Conservation (phyloP, 1,284 basidiomycete species). For the Heterobasidion irregulare region DNA sequence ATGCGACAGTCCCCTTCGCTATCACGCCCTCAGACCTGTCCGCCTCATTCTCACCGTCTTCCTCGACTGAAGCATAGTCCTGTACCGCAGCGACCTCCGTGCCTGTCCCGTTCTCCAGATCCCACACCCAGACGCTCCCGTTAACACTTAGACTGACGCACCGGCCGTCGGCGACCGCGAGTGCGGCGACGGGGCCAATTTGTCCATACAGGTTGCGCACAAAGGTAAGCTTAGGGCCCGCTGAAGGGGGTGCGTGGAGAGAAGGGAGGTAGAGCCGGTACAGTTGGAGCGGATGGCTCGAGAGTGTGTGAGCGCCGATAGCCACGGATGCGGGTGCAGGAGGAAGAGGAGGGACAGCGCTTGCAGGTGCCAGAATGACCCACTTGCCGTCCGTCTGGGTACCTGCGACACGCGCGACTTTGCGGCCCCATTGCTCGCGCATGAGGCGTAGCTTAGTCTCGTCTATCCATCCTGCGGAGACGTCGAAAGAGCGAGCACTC, state of each 20-base stretch:
- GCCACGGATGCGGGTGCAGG: neutral
- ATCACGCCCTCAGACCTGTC: slow-evolving; percentile 4
- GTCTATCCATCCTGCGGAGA: slow-evolving; percentile 66
- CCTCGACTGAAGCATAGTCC: neutral
- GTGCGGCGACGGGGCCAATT: slow-evolving; percentile 51
- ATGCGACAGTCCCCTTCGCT: slow-evolving; percentile 42
- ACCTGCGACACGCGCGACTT: slow-evolving; percentile 55
- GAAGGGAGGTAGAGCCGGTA: slow-evolving; percentile 63
- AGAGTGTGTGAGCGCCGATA: slow-evolving; percentile 4
- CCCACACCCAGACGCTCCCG: slow-evolving; percentile 77
- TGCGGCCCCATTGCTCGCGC: slow-evolving; percentile 69
- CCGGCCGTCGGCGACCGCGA: slow-evolving; percentile 69
- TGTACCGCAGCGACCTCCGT: slow-evolving; percentile 37
- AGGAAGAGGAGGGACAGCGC: slow-evolving; percentile 18
- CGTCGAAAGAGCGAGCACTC: slow-evolving; percentile 57
- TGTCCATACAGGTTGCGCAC: slow-evolving; percentile 64
- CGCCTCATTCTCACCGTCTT: neutral
- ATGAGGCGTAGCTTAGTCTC: slow-evolving; percentile 50
- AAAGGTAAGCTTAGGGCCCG: slow-evolving; percentile 58
- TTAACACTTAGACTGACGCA: slow-evolving; percentile 66
- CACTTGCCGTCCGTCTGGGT: slow-evolving; percentile 78
- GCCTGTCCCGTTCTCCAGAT: slow-evolving; percentile 60
- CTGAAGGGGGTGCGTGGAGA: slow-evolving; percentile 29
- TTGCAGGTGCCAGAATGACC: slow-evolving; percentile 66
- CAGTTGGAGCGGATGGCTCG: slow-evolving; percentile 43